Base-by-base conservation (phyloP, 2,329 filamentous ascomycete species). In the Aureobasidium melanogenum region DNA sequence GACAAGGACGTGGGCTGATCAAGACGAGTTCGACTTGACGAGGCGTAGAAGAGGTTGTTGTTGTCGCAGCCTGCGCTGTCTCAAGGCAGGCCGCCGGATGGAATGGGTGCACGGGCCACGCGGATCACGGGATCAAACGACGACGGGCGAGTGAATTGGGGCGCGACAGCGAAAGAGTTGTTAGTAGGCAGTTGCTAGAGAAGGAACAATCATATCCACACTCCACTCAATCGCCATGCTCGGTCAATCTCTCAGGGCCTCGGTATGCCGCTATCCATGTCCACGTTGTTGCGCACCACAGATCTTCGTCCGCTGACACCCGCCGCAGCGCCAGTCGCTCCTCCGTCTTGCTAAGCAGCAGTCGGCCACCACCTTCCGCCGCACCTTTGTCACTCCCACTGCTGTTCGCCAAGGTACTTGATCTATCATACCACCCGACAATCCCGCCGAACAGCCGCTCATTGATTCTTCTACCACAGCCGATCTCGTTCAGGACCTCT, bases 401-500 rank as follows among this genome's bases (percentile, higher is more conserved):
- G 79, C 81, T 68, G 76, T 82, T 72, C 81, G 83, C 73, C 80
- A 82, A 80, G 84, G 84, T 86, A 80, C 72, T 74, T 76, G 28
- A 50, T 26, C 32, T 30, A 24, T 38, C 61, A 26, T 62, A 54
- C 50, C 17, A 47, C 26, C 15, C 19, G 3, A 7, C 19, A 24
- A n/a, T 26, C n/a, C 30, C 48, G 41, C 30, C 55, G 48, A 43
- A 47, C 54, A 36, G 1, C n/a, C 28, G 38, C 36, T 56, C 54
- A 63, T 48, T 64, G 50, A 62, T 57, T 34, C 15, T 36, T 28
- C 32, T n/a, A 41, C 7, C 7, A 28, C 63, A 97, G 94, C 90
- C 85, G 94, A 99, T 78, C 86, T 96, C 72, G 90, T 99, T 71
- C 94, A 97, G 80, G 93, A 97, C 76, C 85, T 99, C 74, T 99